Evolutionary conservation across 2,329 filamentous ascomycete genomes (phyloP), one percentile per base, ranked within the genome.

Genomic region (Lachnellula suecica): DNA sequence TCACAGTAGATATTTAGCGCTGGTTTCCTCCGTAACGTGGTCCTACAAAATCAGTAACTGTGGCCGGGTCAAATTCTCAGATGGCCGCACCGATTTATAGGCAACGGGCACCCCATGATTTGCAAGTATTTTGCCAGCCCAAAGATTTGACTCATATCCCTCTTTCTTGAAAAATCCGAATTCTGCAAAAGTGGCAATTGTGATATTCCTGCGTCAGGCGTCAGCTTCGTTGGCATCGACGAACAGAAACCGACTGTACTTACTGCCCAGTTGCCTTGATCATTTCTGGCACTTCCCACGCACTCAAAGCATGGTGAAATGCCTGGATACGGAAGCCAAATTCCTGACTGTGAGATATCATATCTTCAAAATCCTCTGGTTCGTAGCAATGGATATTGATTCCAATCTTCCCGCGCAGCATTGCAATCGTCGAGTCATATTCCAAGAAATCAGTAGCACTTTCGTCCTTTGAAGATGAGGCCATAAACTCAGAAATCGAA

Each of bases 371-470:
- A 51, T 76, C 74, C 45, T 75, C 67, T 1, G 71, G 64, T 48
- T 74, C 68, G 49, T 76, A 76, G 61, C 73, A 74, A 62, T 76
- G 74, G 40, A 74, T 67, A 49, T 76, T 73, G 52, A 76, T 63
- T 15, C 68, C 68, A 15, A 75, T 66, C 38, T 69, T 66, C 4
- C 73, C 73, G 17, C 73, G 65, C 24, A 76, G 60, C 52, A 75
- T 66, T 4, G 64, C 71, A 22, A 71, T 66, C 1, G 69, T 70
- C 13, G 71, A 70, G 25, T 76, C 72, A 15, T 72, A 65, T 52
- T 74, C 69, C 13, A 75, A 48, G 20, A 70, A 65, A 40, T 69
- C 64, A 0, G 70, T 68, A 4, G 63, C 52, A 40, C 62, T 58
- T 23, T 53, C 59, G 4, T 59, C 53, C 15, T 51, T 48, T 6